Evolutionary conservation across 1,139 yeast species (phyloP).

Genomic region (Dujonia santamariae): DNA sequence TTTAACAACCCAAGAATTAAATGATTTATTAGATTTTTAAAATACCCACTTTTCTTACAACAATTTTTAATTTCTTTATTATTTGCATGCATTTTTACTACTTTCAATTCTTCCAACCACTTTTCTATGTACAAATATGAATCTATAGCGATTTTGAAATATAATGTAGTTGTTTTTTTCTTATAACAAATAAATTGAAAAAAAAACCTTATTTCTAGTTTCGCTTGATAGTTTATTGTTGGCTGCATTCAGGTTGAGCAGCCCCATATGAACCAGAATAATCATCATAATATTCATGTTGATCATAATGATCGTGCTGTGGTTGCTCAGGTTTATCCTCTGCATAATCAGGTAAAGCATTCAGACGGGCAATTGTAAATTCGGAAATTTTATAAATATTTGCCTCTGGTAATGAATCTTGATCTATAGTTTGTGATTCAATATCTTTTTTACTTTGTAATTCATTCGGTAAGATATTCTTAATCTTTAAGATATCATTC

Average conservation of each 20-base stretch:
- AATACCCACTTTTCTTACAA: constrained; percentile 8
- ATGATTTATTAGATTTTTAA: constrained; percentile 35
- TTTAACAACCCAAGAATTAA: constrained; percentile 31
- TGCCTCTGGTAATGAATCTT: constrained; percentile 28
- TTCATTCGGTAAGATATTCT: constrained; percentile 52
- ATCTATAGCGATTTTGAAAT: constrained; percentile 10
- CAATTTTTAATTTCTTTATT: constrained; percentile 14
- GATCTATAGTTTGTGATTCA: constrained; percentile 23
- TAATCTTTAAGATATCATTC: constrained; percentile 52
- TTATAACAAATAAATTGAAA: too few species aligned
- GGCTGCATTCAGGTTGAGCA: constrained; percentile 41
- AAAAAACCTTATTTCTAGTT: too few species aligned
- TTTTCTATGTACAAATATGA: constrained; percentile 14
- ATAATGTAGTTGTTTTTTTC: constrained; percentile 8
- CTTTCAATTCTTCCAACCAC: constrained; percentile 9
- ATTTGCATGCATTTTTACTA: constrained; percentile 11
- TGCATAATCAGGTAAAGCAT: constrained; percentile 35
- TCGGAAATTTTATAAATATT: constrained; percentile 43
- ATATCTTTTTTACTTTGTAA: constrained; percentile 21
- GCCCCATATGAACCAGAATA: constrained; percentile 8
- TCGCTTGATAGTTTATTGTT: constrained; percentile 29
- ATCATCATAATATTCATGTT: constrained; percentile 13
- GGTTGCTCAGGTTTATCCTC: constrained; percentile 17
- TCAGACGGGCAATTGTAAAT: constrained; percentile 28
- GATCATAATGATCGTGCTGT: constrained; percentile 10